These are phyloP conservation scores for Gossypium trilobum DNA, from an alignment of 441 rosid species.

Conservation along the genomic window DNA sequence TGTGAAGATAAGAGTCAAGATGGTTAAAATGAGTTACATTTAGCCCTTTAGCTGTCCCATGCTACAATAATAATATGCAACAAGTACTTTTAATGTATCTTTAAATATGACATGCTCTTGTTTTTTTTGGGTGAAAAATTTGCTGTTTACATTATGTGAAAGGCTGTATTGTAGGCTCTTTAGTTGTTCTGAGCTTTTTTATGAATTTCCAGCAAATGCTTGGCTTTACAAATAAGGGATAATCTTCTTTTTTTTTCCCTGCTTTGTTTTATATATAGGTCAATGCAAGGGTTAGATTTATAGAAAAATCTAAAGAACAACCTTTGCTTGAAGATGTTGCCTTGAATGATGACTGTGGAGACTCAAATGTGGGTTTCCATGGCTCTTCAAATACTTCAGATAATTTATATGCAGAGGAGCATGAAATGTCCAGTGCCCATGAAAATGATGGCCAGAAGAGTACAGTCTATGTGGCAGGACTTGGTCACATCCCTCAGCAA, in stretches of 20 bases:
- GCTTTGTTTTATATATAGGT: conserved; percentile 36
- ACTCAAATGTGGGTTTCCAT: conserved; percentile 69
- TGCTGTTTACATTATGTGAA: background rate
- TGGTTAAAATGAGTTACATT: background rate
- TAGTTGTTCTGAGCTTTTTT: background rate
- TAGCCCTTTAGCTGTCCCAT: background rate
- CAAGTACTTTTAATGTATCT: background rate
- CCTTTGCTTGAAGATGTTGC: conserved; percentile 38
- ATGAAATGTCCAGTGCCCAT: conserved; percentile 61
- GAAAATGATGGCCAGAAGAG: conserved; percentile 81
- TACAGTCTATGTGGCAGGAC: conserved; percentile 56
- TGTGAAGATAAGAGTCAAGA: background rate
- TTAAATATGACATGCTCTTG: background rate
- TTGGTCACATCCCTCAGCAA: conserved; percentile 48
- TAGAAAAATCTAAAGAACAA: conserved; percentile 46
- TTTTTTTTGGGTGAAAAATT: background rate
- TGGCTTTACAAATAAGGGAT: background rate
- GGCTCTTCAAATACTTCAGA: conserved; percentile 86
- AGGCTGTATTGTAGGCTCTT: background rate
- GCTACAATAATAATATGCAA: background rate
- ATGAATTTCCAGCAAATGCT: background rate
- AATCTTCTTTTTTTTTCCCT: background rate
- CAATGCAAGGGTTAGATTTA: conserved; percentile 51
- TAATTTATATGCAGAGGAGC: conserved; percentile 77
- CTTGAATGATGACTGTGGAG: conserved; percentile 48